phyloP scores from a whole-genome alignment of 495 filamentous ascomycete species.

The Staphylotrichum longicolle region DNA sequence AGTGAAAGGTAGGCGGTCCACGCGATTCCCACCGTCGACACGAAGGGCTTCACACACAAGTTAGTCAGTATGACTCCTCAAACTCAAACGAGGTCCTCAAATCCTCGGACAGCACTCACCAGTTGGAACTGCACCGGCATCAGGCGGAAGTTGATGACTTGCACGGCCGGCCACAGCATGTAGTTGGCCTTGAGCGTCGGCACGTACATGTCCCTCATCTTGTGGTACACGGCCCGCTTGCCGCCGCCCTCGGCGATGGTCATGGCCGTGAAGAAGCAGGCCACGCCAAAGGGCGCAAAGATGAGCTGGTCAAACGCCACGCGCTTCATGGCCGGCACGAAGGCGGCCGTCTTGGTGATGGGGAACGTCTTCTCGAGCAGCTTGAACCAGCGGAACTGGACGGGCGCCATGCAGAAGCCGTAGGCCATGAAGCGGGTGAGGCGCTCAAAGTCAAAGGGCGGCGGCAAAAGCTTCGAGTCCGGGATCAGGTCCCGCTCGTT shows the following conservation, averaged over 20 bases:
- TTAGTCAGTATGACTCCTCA: not conserved
- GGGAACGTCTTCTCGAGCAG: conserved; percentile 84
- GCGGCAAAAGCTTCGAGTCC: conserved; percentile 58
- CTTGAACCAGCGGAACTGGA: conserved; percentile 96
- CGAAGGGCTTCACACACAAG: conserved; percentile 71
- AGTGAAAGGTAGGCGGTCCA: conserved; percentile 99
- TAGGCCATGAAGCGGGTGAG: conserved; percentile 93
- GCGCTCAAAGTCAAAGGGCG: conserved; percentile 93
- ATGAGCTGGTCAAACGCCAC: conserved; percentile 93
- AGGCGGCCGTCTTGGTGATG: conserved; percentile 70
- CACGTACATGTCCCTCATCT: conserved; percentile 90
- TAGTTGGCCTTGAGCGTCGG: conserved; percentile 95
- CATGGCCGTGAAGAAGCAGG: conserved; percentile 92
- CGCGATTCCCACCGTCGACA: conserved; percentile 92
- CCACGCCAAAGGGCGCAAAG: conserved; percentile 90
- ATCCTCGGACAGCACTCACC: conserved; percentile 54
- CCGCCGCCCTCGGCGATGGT: conserved; percentile 94
- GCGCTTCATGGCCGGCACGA: conserved; percentile 77
- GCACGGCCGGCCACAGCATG: conserved; percentile 92
- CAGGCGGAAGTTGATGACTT: conserved; percentile 93
- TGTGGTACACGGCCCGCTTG: conserved; percentile 70
- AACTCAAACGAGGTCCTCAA: too few species aligned
- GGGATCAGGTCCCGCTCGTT: conserved; percentile 65
- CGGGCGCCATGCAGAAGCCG: conserved; percentile 89
- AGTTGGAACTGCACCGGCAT: conserved; percentile 97